Conservation (phyloP, 23 red algal genomes). For the Pyropia yezoensis region DNA sequence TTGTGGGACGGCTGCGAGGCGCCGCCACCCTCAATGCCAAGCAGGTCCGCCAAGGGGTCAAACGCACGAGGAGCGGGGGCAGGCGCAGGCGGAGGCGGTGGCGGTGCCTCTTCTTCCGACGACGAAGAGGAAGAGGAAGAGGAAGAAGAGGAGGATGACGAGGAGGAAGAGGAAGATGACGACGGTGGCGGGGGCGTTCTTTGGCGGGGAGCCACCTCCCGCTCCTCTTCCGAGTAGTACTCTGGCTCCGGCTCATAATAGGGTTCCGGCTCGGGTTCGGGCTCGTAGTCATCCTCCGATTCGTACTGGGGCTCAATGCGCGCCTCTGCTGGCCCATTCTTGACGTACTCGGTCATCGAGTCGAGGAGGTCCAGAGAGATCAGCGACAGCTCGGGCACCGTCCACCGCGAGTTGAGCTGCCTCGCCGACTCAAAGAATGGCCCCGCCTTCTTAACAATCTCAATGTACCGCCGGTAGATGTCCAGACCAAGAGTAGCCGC, state of each 20-base stretch:
- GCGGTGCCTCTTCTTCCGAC: constrained; percentile 49
- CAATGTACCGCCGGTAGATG: constrained; percentile 57
- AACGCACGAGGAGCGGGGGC: constrained; percentile 44
- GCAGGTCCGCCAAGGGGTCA: constrained; percentile 59
- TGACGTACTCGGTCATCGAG: constrained; percentile 61
- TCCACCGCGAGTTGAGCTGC: constrained; percentile 28
- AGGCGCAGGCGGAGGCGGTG: constrained; percentile 47
- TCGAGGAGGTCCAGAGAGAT: constrained; percentile 58
- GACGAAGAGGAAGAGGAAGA: constrained; percentile 23
- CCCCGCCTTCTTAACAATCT: constrained; percentile 22
- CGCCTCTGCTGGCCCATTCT: constrained; percentile 35
- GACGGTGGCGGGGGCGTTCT: constrained; percentile 29
- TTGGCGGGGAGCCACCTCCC: constrained; percentile 15
- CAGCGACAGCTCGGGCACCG: constrained; percentile 22
- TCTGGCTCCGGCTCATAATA: constrained; percentile 76
- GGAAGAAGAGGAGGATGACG: constrained; percentile 14
- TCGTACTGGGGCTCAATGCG: constrained; percentile 28
- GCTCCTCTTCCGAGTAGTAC: constrained; percentile 74
- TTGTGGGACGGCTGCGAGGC: neutral
- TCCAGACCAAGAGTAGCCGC: constrained; percentile 32
- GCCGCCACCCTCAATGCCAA: constrained; percentile 55
- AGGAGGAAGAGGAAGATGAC: neutral
- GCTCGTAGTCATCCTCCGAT: constrained; percentile 42
- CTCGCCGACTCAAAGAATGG: constrained; percentile 48
- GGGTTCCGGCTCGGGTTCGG: constrained; percentile 55